Conservation (phyloP, 2,329 filamentous ascomycete genomes). For the Xylariaceae sp. region DNA sequence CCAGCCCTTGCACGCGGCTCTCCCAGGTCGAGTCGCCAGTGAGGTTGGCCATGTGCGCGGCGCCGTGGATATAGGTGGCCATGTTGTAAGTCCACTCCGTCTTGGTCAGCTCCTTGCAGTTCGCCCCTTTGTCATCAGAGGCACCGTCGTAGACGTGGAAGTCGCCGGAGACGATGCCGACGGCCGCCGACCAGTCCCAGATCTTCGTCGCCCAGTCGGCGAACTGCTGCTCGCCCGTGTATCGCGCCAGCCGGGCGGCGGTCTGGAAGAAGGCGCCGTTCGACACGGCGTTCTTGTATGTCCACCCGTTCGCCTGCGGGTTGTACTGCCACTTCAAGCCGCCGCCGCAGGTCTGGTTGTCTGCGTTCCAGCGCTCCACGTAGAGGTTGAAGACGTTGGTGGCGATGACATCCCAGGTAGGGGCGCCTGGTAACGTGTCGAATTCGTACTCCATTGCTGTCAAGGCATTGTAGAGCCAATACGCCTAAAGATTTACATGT, state of each 20-base stretch:
- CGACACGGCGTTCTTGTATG: slow-evolving; percentile 62
- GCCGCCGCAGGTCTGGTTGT: slow-evolving; percentile 47
- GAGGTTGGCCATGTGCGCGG: slow-evolving; percentile 36
- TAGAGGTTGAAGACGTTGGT: slow-evolving; percentile 53
- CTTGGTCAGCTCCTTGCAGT: slow-evolving; percentile 49
- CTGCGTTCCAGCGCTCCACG: slow-evolving; percentile 45
- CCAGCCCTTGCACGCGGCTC: slow-evolving; percentile 40
- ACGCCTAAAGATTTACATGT: slow-evolving; percentile 23
- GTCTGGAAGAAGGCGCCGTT: slow-evolving; percentile 67
- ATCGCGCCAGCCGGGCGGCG: slow-evolving; percentile 69
- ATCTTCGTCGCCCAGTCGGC: slow-evolving; percentile 65
- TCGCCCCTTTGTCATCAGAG: slow-evolving; percentile 35
- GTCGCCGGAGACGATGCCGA: slow-evolving; percentile 47
- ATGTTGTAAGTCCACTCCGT: slow-evolving; percentile 38
- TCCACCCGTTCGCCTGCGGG: slow-evolving; percentile 56
- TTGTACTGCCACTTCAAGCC: slow-evolving; percentile 65
- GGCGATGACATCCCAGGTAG: slow-evolving; percentile 49
- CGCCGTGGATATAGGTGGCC: slow-evolving; percentile 32
- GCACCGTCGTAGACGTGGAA: slow-evolving; percentile 58
- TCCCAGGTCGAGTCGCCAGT: slow-evolving; percentile 41
- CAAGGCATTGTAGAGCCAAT: slow-evolving; percentile 54
- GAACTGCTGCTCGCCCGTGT: slow-evolving; percentile 75
- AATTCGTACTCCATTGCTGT: slow-evolving; percentile 51
- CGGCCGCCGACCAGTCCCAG: slow-evolving; percentile 55
- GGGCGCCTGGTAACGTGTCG: slow-evolving; percentile 33